Evolutionary conservation across 495 filamentous ascomycete species (phyloP).

Genomic region (Aspergillus baeticus): DNA sequence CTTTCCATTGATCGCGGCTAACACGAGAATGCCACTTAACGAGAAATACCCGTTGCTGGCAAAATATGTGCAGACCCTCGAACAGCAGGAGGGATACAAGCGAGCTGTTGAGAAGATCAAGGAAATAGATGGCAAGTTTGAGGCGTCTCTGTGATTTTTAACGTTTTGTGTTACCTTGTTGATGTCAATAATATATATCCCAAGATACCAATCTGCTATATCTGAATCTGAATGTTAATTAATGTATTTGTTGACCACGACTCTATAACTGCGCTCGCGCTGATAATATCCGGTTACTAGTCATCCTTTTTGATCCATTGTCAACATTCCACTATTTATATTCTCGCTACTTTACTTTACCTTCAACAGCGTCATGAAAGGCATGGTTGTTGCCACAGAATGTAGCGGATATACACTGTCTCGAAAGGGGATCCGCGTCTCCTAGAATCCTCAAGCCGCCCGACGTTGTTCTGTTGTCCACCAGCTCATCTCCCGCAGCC

Average conservation of each 20-base stretch:
- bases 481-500: no score
- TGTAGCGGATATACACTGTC: no score
- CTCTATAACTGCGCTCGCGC: background rate
- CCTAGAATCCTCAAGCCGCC: no score
- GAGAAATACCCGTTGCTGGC: slow-evolving; percentile 61
- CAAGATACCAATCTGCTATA: background rate
- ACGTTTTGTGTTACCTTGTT: background rate
- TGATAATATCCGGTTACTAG: no score
- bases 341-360: no score
- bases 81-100: slow-evolving; percentile 62
- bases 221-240: background rate
- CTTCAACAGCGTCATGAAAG: no score
- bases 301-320: no score
- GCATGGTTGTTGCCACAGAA: no score
- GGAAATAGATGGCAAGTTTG: slow-evolving; percentile 57
- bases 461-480: no score
- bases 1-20: slow-evolving; percentile 65
- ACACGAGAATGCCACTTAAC: slow-evolving; percentile 39
- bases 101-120: slow-evolving; percentile 58
- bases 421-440: no score
- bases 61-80: slow-evolving; percentile 61
- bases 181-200: background rate
- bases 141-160: slow-evolving; percentile 33
- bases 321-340: no score
- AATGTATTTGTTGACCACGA: background rate